Evolutionary conservation across 148 eudicot species (phyloP), one percentile per base, ranked within the genome.

Genomic region (Rhododendron ferrugineum): DNA sequence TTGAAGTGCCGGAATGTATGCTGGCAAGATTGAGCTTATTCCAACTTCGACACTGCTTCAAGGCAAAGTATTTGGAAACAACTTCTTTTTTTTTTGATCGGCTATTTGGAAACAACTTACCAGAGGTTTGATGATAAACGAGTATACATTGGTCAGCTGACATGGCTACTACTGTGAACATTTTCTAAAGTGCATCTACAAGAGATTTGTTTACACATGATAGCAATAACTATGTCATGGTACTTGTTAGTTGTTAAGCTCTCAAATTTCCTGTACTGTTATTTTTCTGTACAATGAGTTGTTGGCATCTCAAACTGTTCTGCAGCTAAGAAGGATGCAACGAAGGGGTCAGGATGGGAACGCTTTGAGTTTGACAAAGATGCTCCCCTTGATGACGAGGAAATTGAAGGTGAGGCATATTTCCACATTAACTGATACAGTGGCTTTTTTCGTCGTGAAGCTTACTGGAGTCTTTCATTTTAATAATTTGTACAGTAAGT

Each of bases 301-400:
- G 80, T 42, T 58, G n/a, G 15, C 34, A 78, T 85, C 47, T 44
- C 83, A 58, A 66, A 68, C 60, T 62, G 6, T 58, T 30, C 49
- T 89, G 93, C 91, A 97, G 99, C 94, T 89, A 90, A 90, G 84
- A 94, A 94, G 72, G 98, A 97, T 88, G 88, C 90, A 87, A 84
- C 87, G 11, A 90, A 91, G 50, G 96, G 98, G 80, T 90, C 97
- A 28, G 95, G 94, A 77, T 97, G 99, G 99, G 98, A 95, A 89
- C 91, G 98, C 68, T 97, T 97, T 88, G 95, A 97, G 56, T 97
- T 97, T 54, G 89, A 97, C 86, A 97, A 94, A 85, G 98, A 97
- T 90, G 99, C 99, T 36, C 97, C 96, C 32, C 88, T 97, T 72
- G 98, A 95, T 88, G 98, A 95, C 81, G 95, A 94, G 86, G 95